Percentiles rank a stretch among this genome's conserved stretches.
These are phyloP conservation scores for Flaveria ramosissima DNA, from an alignment of 129 eudicot genomes.

Conservation along the genomic window DNA sequence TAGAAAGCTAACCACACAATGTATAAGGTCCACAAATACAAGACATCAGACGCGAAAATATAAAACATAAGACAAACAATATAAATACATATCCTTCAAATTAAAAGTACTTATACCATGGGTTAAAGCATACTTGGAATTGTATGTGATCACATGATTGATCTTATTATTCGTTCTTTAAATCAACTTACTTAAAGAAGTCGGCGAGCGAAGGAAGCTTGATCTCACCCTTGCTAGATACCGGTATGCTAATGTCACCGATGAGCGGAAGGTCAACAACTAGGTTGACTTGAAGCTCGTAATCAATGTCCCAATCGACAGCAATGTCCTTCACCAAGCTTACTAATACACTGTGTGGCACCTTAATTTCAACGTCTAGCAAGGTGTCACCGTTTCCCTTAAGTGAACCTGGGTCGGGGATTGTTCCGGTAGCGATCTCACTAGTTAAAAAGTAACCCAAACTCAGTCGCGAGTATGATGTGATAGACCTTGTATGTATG, in stretches of 20 bases:
- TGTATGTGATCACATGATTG: conserved; percentile 4
- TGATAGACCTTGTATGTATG: too few relatives aligned
- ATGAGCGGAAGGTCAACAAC: conserved; percentile 34
- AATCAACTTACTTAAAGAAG: conserved; percentile 5
- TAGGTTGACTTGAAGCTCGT: conserved; percentile 32
- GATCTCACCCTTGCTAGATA: conserved; percentile 27
- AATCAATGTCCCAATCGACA: conserved; percentile 40
- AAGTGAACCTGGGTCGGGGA: conserved; percentile 38
- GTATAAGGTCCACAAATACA: neutral
- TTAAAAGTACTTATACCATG: neutral
- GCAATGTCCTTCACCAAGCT: conserved; percentile 38
- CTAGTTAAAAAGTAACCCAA: conserved; percentile 24
- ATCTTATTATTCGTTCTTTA: conserved; percentile 15
- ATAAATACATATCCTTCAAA: neutral
- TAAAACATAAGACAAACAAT: neutral
- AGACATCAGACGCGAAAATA: neutral
- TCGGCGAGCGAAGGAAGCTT: conserved; percentile 40
- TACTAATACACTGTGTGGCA: conserved; percentile 23
- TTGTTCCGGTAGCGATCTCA: conserved; percentile 31
- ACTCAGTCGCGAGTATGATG: neutral
- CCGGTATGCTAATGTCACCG: conserved; percentile 30
- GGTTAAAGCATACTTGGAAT: neutral
- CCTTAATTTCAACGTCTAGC: conserved; percentile 29
- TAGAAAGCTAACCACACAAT: too few relatives aligned
- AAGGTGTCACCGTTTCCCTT: conserved; percentile 24